Conservation (phyloP, 352 stramenopile species). For the Aphanomyces stellatus region DNA sequence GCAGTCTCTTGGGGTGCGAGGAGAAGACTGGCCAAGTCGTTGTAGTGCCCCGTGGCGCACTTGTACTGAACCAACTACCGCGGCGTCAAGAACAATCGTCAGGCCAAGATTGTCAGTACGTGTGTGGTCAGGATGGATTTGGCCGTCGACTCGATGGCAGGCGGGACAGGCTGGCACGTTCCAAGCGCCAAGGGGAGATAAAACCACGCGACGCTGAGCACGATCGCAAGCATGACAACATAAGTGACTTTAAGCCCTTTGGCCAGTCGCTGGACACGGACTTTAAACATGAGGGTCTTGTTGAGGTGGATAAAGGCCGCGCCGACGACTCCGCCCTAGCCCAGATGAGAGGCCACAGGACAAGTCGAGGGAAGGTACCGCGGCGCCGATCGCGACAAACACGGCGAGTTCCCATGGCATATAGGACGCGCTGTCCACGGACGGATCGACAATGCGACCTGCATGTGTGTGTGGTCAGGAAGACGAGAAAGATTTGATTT, state of each 20-base stretch:
- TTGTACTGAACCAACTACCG: conserved; percentile 60
- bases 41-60: conserved; percentile 74
- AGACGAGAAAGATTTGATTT: too few relatives aligned
- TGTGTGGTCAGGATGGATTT: neutral
- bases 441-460: conserved; percentile 8
- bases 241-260: neutral
- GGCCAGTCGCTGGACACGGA: neutral
- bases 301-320: conserved; percentile 8
- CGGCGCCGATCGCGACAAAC: conserved; percentile 11
- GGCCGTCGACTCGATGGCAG: neutral
- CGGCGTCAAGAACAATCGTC: neutral
- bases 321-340: conserved; percentile 7
- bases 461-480: too few relatives aligned
- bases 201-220: conserved; percentile 2
- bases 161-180: conserved; percentile 1
- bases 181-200: neutral
- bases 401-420: conserved; percentile 13
- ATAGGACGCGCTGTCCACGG: conserved; percentile 12
- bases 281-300: neutral
- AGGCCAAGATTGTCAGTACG: conserved; percentile 8
- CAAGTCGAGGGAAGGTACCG: neutral
- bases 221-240: neutral
- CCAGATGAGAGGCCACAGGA: neutral
- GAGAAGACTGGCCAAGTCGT: conserved; percentile 85
- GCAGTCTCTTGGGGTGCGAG: conserved; percentile 77